phyloP scores from a whole-genome alignment of 805 yeast species.

The Clavispora asparagi region DNA sequence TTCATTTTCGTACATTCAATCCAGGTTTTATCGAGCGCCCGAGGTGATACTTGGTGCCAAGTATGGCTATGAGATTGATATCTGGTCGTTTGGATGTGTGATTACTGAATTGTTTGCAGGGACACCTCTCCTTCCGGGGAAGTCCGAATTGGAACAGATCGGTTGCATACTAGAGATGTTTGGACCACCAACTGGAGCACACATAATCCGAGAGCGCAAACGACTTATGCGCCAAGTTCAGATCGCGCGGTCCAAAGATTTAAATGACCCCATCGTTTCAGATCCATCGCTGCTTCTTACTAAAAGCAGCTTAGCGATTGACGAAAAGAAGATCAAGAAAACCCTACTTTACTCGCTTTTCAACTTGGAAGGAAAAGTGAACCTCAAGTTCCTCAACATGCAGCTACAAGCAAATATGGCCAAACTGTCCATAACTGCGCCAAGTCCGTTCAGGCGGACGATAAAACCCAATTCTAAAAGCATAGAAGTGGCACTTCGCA shows the following conservation, averaged over 20 bases:
- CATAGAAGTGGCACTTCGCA: constrained; percentile 25
- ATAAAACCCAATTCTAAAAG: constrained; percentile 25
- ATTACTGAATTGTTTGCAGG: constrained; percentile 25
- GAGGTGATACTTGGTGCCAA: constrained; percentile 67
- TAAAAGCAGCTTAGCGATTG: constrained; percentile 8
- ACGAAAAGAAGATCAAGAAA: constrained; percentile 29
- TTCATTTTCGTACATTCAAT: constrained; percentile 49
- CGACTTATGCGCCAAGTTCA: constrained; percentile 23
- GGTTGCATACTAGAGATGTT: constrained; percentile 38
- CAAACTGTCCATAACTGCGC: constrained; percentile 1
- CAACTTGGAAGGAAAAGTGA: constrained; percentile 35
- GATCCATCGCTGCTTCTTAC: constrained; percentile 4
- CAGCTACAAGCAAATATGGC: constrained; percentile 15
- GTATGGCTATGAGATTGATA: constrained; percentile 58
- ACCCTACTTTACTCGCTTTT: constrained; percentile 35
- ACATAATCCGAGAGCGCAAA: constrained; percentile 36
- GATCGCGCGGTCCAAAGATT: constrained; percentile 7
- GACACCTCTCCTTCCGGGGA: constrained; percentile 16
- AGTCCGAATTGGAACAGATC: constrained; percentile 44
- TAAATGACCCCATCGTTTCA: constrained; percentile 8
- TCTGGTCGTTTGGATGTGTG: constrained; percentile 90
- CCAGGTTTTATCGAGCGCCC: constrained; percentile 76
- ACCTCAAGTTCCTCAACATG: constrained; percentile 27
- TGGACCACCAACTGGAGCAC: constrained; percentile 42
- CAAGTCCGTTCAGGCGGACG: constrained; percentile 14